Percentiles rank a stretch among this genome's conserved stretches.
Evolutionary conservation across 1,284 basidiomycete genomes (phyloP).

Genomic region (Cryptococcus sp.): DNA sequence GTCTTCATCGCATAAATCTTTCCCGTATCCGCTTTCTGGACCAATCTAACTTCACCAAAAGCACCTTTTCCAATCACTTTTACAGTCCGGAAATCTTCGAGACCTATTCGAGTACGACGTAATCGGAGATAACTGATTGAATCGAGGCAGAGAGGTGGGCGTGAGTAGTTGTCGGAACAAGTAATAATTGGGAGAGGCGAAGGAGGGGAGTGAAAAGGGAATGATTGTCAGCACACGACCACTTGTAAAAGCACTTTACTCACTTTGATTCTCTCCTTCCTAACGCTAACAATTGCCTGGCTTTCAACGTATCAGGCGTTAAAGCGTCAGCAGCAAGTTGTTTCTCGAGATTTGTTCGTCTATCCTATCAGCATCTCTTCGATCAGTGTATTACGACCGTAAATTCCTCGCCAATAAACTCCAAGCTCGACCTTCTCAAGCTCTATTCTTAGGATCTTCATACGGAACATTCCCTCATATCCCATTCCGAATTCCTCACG

Average conservation of each 20-base stretch:
- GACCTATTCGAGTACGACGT: constrained; percentile 83
- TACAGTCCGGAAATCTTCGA: constrained; percentile 91
- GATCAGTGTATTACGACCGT: background rate
- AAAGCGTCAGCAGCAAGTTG: constrained; percentile 70
- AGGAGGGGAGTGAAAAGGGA: background rate
- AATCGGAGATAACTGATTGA: constrained; percentile 66
- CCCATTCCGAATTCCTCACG: too few relatives aligned
- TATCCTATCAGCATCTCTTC: constrained; percentile 38
- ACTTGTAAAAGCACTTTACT: constrained; percentile 8
- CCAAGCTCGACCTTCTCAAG: background rate
- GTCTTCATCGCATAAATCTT: constrained; percentile 99
- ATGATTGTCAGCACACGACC: background rate
- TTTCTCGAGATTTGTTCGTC: constrained; percentile 88
- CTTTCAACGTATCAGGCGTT: constrained; percentile 78
- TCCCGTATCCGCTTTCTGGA: constrained; percentile 94
- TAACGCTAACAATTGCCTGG: constrained; percentile 83
- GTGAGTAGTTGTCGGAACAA: background rate
- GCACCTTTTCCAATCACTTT: constrained; percentile 99
- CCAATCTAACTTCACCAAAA: constrained; percentile 93
- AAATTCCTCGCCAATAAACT: background rate
- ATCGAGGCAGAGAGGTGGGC: constrained; percentile 7
- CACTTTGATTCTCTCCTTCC: constrained; percentile 81
- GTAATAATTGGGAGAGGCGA: background rate
- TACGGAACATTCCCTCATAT: background rate
- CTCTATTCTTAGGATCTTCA: background rate